Evolutionary conservation across 441 rosid species (phyloP), one percentile per base, ranked within the genome.

Genomic region (Populus tomentosa): DNA sequence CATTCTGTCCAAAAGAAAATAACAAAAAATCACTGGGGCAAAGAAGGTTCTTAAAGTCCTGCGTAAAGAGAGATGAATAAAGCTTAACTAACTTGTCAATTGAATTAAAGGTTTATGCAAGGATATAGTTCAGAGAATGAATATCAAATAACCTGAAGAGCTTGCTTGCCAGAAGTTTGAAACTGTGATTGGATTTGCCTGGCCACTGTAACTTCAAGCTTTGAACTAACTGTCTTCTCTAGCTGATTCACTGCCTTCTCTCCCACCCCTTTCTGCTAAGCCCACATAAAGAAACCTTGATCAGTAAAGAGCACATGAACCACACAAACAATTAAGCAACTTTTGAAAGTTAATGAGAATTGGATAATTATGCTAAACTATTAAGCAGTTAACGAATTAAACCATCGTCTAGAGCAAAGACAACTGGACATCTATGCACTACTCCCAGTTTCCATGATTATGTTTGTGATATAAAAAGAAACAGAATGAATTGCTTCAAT

Each of bases 161-260:
- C 91, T 84, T 89, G 97, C 86, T 89, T 92, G 72, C 95, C 95
- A 78, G 89, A 88, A 79, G 93, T 89, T 80, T 90, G 97, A 80
- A 92, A 89, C 80, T 90, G 97, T 62, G 86, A 78, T 78, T 92
- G 97, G 72, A 90, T 92, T 84, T 90, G 97, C 85, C 93, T 85
- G 71, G 90, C 88, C 38, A 90, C 82, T 10, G 90, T 81, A 69
- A 85, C 88, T 84, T 92, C 97, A 75, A 92, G 85, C 76, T 90
- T 92, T 35, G 91, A 87, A 79, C 83, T 78, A 33, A 90, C 90
- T 0, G 91, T 85, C 73, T 90, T 92, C 78, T 90, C 97, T 61
- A 92, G 83, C 59, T 90, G 97, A 76, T 75, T 88, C 74, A 88
- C 88, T 56, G 88, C 89, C 84, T 86, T 92, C 59, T 92, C 97